Conservation (phyloP, 108 stramenopile species). For the Cyclotella sp. region DNA sequence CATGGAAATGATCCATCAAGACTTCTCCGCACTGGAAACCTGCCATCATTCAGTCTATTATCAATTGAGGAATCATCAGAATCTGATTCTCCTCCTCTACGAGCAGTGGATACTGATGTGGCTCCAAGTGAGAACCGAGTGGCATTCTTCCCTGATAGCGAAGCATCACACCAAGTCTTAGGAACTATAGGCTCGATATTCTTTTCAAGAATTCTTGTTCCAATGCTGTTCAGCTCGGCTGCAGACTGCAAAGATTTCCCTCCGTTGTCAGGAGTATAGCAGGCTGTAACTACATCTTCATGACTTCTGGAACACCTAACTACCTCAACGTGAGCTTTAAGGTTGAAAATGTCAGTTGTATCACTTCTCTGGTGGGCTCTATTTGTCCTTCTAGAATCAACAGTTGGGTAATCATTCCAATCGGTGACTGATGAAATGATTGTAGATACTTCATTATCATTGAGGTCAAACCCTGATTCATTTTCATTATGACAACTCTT, state of each 20-base stretch:
- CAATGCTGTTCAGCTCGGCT: conserved; percentile 36
- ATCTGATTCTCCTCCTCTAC: conserved; percentile 7
- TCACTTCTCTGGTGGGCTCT: background rate
- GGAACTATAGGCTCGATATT: conserved; percentile 24
- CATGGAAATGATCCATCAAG: conserved; percentile 16
- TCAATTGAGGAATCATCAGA: background rate
- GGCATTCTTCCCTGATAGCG: conserved; percentile 3
- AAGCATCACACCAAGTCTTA: conserved; percentile 4
- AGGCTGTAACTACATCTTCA: conserved; percentile 6
- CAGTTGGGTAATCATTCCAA: conserved; percentile 20
- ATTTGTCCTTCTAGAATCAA: background rate
- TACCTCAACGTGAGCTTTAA: background rate
- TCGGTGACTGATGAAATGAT: conserved; percentile 27
- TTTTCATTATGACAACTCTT: conserved; percentile 12
- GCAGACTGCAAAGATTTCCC: conserved; percentile 9
- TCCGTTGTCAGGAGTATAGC: background rate
- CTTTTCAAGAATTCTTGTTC: conserved; percentile 34
- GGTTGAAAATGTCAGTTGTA: background rate
- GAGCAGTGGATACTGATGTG: background rate
- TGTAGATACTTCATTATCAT: conserved; percentile 18
- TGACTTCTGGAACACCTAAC: background rate
- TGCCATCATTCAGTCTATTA: background rate
- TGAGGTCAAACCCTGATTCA: conserved; percentile 15
- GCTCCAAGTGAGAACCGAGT: conserved; percentile 7
- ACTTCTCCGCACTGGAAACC: conserved; percentile 2